Evolutionary conservation across 331 rosid species (phyloP).

Genomic region (Rhamnella rubrinervis): DNA sequence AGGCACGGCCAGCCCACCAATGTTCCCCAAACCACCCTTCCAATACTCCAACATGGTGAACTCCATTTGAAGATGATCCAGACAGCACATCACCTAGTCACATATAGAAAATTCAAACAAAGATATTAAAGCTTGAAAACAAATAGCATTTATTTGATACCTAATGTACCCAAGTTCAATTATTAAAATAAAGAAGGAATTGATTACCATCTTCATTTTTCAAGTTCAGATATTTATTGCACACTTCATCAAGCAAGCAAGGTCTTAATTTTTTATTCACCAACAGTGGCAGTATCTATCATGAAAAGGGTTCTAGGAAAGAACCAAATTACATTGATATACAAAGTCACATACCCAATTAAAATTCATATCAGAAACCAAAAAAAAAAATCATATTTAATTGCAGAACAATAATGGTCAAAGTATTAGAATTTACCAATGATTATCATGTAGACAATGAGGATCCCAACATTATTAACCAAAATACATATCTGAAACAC

Average conservation of each 20-base stretch:
- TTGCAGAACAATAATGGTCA: not conserved
- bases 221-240: not conserved
- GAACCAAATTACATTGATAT: too few species aligned
- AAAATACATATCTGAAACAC: conserved; percentile 49
- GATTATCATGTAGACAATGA: conserved; percentile 63
- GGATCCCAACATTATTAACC: conserved; percentile 61
- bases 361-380: not conserved
- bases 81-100: conserved; percentile 64
- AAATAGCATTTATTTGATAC: not conserved
- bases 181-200: not conserved
- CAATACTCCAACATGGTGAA: conserved; percentile 58
- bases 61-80: conserved; percentile 61
- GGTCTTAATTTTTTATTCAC: not conserved
- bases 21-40: conserved; percentile 76
- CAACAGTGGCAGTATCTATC: not conserved
- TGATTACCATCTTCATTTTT: not conserved
- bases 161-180: not conserved
- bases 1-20: conserved; percentile 60
- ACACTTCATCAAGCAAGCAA: not conserved
- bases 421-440: conserved; percentile 33
- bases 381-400: not conserved
- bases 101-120: not conserved
- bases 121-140: not conserved
- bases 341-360: too few species aligned
- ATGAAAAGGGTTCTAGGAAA: too few species aligned